Evolutionary conservation across 1,284 basidiomycete species (phyloP).

Genomic region (Veloboletus limbatus): DNA sequence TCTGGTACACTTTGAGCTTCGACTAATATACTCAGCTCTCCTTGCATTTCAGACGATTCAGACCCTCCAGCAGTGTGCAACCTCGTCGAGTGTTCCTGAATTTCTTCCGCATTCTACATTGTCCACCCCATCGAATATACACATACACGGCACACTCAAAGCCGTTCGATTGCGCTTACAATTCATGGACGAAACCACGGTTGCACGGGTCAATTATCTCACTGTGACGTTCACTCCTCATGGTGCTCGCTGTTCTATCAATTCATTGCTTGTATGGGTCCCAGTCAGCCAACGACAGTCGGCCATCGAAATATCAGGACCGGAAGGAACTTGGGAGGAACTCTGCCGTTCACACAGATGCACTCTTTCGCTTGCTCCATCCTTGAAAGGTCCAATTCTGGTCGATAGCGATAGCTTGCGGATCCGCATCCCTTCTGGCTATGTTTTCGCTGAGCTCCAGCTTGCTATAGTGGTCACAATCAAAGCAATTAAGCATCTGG

Average conservation of each 20-base stretch:
- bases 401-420: constrained; percentile 66
- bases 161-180: constrained; percentile 46
- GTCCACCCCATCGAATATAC: constrained; percentile 28
- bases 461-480: constrained; percentile 61
- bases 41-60: constrained; percentile 60
- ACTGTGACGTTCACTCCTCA: constrained; percentile 22
- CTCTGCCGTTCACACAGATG: constrained; percentile 64
- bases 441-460: constrained; percentile 71
- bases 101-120: constrained; percentile 11
- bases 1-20: constrained; percentile 55
- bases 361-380: constrained; percentile 40
- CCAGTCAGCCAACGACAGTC: constrained; percentile 31
- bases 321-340: constrained; percentile 71
- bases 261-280: constrained; percentile 46
- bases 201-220: constrained; percentile 47
- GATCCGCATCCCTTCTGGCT: constrained; percentile 79
- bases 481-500: constrained; percentile 70
- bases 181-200: constrained; percentile 48
- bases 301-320: constrained; percentile 26
- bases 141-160: constrained; percentile 37
- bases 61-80: constrained; percentile 35
- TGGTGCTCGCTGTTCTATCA: constrained; percentile 34
- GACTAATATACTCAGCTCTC: constrained; percentile 73
- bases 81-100: constrained; percentile 28
- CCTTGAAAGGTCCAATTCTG: constrained; percentile 37